Evolutionary conservation across 495 filamentous ascomycete species (phyloP).

Genomic region (Chaetomium fimeti): DNA sequence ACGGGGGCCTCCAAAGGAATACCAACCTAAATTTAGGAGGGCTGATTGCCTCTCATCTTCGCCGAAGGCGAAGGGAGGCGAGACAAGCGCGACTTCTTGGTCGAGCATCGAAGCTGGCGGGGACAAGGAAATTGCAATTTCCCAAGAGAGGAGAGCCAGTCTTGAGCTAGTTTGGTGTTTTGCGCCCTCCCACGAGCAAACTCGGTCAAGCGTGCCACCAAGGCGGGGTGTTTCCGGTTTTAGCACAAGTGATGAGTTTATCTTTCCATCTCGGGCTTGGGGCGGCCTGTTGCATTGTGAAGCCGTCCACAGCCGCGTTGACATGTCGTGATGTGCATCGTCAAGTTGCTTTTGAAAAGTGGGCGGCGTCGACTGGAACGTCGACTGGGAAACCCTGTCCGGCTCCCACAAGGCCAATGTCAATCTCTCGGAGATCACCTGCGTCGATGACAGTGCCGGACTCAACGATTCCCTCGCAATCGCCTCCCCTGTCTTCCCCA

Average conservation of each 20-base stretch:
- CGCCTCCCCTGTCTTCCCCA: not conserved
- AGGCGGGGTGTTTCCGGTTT: not conserved
- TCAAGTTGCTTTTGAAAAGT: not conserved
- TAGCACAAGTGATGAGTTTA: not conserved
- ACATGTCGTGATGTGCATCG: not conserved
- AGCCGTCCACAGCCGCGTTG: not conserved
- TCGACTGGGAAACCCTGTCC: not conserved
- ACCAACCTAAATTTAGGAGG: not conserved
- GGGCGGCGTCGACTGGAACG: not conserved
- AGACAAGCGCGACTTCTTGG: not conserved
- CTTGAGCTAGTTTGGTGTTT: not conserved
- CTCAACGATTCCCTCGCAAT: not conserved
- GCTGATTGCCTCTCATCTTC: not conserved
- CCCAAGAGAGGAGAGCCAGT: not conserved
- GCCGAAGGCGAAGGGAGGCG: not conserved
- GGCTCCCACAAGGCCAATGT: not conserved
- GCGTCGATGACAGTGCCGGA: not conserved
- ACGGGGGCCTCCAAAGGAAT: not conserved
- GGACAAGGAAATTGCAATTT: not conserved
- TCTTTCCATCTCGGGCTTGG: not conserved
- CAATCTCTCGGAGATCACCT: slow-evolving; percentile 9
- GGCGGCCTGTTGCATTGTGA: too few species aligned
- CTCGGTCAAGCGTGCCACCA: not conserved
- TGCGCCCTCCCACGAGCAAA: not conserved
- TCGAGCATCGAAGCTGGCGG: not conserved